Base-by-base conservation (phyloP, 345 rosid genomes). In the Cardamine occulta region DNA sequence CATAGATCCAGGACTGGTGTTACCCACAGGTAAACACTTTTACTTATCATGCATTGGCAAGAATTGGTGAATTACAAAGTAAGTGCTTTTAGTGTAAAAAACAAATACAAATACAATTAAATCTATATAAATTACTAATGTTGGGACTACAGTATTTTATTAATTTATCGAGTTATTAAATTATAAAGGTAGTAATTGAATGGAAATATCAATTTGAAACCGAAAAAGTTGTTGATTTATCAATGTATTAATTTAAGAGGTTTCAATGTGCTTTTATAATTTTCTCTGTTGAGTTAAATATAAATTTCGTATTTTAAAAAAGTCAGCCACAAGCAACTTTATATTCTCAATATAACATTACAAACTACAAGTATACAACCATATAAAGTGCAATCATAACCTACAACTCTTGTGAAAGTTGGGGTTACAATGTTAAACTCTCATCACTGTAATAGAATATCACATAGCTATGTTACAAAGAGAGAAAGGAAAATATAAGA, bases 1-100 rank as follows among this genome's bases (percentile, higher is more conserved):
- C 66, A 15, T 89, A 34, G 91, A 91, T 80, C 96, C 98, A 7
- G 93, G 97, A 78, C 84, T 93, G 0, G 90, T 88, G 78, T 82
- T 89, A 57, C 45, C 86, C 52, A 70, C 91, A 70, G 91, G 96
- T 88, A 68, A 51, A 7, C 6, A 13, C 3, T 44, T 21, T 29
- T 60, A 14, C 7, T 64, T 31, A 7, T 64, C 37, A 45, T 45
- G 39, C 2, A 42, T 42, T 1, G 52, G n/a, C 9, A 28, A 42
- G 2, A 31, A 24, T 19, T 29, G 23, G n/a, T 68, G 15, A 6
- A 12, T 76, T 18, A 18, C 1, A 4, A 18, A 15, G 5, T 31
- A 42, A 1, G 19, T 7, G 26, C 18, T 31, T 19, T 47, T 8
- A 29, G 26, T 45, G n/a, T 53, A 64, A 45, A 15, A 45, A 45